Evolutionary conservation across 306 rosid genomes (phyloP), one percentile per base, ranked within the genome.

Genomic region (Canavalia gladiata): DNA sequence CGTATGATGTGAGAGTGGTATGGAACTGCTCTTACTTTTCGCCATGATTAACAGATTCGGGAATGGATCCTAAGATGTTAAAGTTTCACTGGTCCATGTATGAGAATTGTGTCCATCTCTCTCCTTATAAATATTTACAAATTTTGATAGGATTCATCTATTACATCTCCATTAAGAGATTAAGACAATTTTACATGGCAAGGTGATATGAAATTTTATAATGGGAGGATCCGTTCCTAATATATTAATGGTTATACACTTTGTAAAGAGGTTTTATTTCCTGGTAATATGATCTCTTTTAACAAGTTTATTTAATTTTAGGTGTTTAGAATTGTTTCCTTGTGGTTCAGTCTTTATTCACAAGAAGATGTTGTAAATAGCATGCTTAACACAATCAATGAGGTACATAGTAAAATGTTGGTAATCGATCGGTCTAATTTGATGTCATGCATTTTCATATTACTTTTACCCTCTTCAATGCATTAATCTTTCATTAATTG

Each of bases 1-100:
- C 91, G 81, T 90, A 95, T 83, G 98, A 95, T 77, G 94, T 95
- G 77, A 92, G 97, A 88, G 95, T 90, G 97, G 98, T 95, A 92
- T 83, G 94, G 45, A 84, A 18, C 51, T 77, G 67, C 75, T 70
- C 66, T 71, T 62, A 43, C 34, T 45, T 58, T 82, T 82, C 79
- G 73, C 81, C 39, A 2, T 74, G 54, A 68, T 68, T 78, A 46
- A 67, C 43, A 37, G 42, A 37, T 68, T 42, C 13, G 31, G 33
- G 13, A 41, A 18, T 66, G 72, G 12, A 42, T 66, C 37, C 35
- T 25, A 11, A 37, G 31, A 64, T 39, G 70, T 37, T 25, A 42
- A 39, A 18, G 72, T 9, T 66, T 3, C 0, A 6, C 18, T 42
- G 52, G 42, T 18, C 25, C 25, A 18, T 18, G 25, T 18, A 18